These are phyloP conservation scores for Aspergillus fumigatiaffinis DNA, from an alignment of 2,329 filamentous ascomycete species.

Conservation along the genomic window DNA sequence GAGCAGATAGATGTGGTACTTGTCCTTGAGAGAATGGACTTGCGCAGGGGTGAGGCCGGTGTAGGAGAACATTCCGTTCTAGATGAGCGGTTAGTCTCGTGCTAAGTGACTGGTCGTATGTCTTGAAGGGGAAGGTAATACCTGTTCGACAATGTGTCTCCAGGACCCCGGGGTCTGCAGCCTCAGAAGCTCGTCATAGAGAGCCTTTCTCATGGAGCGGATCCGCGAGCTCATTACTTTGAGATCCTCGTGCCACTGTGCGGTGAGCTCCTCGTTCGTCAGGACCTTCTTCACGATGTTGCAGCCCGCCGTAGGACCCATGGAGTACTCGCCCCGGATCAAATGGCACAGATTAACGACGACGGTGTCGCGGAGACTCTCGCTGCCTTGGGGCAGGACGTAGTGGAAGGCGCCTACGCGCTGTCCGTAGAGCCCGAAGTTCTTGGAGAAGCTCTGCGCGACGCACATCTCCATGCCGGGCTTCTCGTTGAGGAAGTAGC, in stretches of 20 bases:
- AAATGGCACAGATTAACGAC: conserved; percentile 38
- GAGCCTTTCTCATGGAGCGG: conserved; percentile 77
- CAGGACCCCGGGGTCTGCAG: conserved; percentile 86
- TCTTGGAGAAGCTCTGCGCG: conserved; percentile 60
- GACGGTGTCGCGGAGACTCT: conserved; percentile 27
- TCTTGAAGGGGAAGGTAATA: conserved; percentile 34
- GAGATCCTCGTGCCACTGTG: conserved; percentile 87
- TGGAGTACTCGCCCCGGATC: conserved; percentile 39
- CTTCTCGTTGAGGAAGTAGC: conserved; percentile 78
- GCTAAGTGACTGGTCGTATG: neutral
- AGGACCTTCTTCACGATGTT: conserved; percentile 78
- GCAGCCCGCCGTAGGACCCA: conserved; percentile 76
- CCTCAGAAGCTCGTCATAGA: conserved; percentile 77
- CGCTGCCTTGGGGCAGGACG: conserved; percentile 30
- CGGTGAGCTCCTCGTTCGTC: conserved; percentile 71
- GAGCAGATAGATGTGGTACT: conserved; percentile 43
- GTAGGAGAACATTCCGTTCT: conserved; percentile 88
- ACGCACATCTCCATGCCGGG: conserved; percentile 65
- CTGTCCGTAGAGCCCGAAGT: conserved; percentile 85
- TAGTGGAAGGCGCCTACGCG: conserved; percentile 88
- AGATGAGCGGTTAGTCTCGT: neutral
- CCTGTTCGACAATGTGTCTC: conserved; percentile 97
- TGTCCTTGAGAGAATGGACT: conserved; percentile 39
- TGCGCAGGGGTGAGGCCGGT: conserved; percentile 46
- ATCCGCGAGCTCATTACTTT: conserved; percentile 91